Percentiles rank a stretch among this genome's conserved stretches.
These are phyloP conservation scores for Ampelomyces quisqualis DNA, from an alignment of 2,329 filamentous ascomycete species.

Conservation along the genomic window DNA sequence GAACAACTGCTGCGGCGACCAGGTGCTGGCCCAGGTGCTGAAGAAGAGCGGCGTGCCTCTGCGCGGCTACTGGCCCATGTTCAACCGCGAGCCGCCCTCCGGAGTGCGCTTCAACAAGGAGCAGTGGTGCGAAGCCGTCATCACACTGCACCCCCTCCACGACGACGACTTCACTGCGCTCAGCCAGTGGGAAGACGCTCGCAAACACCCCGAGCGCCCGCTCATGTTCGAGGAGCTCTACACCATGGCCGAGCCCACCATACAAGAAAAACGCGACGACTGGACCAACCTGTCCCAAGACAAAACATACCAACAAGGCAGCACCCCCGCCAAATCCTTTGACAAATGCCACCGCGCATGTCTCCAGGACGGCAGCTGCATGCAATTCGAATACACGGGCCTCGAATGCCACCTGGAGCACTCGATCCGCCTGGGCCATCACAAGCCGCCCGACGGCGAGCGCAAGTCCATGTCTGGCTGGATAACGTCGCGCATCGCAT, in stretches of 20 bases:
- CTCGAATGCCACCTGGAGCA: slow-evolving; percentile 32
- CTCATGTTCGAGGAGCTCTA: slow-evolving; percentile 41
- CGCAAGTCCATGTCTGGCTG: slow-evolving; percentile 34
- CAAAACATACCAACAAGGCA: slow-evolving; percentile 20
- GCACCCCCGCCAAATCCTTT: slow-evolving; percentile 26
- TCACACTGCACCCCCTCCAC: slow-evolving; percentile 43
- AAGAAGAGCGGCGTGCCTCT: slow-evolving; percentile 40
- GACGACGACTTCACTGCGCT: slow-evolving; percentile 33
- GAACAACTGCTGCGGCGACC: slow-evolving; percentile 43
- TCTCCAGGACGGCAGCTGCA: slow-evolving; percentile 29
- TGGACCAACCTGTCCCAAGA: slow-evolving; percentile 41
- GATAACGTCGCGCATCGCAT: slow-evolving; percentile 33
- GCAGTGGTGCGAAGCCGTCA: slow-evolving; percentile 48
- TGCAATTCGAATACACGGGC: slow-evolving; percentile 37
- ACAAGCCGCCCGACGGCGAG: slow-evolving; percentile 22
- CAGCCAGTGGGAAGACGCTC: slow-evolving; percentile 29
- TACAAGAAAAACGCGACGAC: slow-evolving; percentile 29
- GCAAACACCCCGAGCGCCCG: slow-evolving; percentile 25
- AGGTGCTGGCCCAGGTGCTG: slow-evolving; percentile 42
- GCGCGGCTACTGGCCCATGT: slow-evolving; percentile 48
- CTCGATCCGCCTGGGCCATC: slow-evolving; percentile 33
- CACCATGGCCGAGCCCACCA: slow-evolving; percentile 27
- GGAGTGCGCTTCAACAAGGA: slow-evolving; percentile 42
- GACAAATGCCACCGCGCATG: slow-evolving; percentile 34
- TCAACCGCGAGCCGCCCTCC: slow-evolving; percentile 47